Conservation (phyloP, 116 monocot species). For the Zostera marina region DNA sequence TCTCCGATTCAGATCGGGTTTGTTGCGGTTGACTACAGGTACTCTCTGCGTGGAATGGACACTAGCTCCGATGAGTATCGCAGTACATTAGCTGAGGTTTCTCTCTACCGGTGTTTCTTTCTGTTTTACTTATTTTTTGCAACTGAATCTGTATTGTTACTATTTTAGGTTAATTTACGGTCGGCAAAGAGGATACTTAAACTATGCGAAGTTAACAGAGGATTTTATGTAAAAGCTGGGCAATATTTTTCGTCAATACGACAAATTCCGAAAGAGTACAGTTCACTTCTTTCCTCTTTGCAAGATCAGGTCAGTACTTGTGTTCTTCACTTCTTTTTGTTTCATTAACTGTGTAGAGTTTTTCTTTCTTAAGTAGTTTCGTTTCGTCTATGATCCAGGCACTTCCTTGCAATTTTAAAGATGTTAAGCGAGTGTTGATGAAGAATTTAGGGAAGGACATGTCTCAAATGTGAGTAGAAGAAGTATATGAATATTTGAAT, state of each 20-base stretch:
- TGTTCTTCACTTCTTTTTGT: slow-evolving; percentile 5
- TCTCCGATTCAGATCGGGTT: slow-evolving; percentile 7
- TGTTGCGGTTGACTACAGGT: slow-evolving; percentile 13
- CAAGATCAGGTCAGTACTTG: slow-evolving; percentile 58
- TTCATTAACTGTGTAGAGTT: background rate
- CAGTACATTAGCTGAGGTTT: slow-evolving; percentile 7
- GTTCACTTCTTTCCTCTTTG: slow-evolving; percentile 64
- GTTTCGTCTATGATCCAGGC: slow-evolving; percentile 27
- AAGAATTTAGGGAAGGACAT: slow-evolving; percentile 55
- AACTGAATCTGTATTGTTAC: no score
- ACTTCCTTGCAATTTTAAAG: slow-evolving; percentile 42
- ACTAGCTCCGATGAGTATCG: background rate
- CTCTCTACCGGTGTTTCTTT: background rate
- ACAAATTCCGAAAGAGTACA: slow-evolving; percentile 87
- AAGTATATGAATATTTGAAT: background rate
- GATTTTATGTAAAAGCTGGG: slow-evolving; percentile 96
- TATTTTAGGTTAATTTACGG: slow-evolving; percentile 79
- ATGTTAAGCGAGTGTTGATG: slow-evolving; percentile 47
- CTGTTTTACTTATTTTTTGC: background rate
- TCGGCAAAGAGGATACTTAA: slow-evolving; percentile 69
- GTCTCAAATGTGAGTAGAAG: slow-evolving; percentile 46
- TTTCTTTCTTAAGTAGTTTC: background rate
- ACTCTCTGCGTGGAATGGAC: slow-evolving; percentile 13
- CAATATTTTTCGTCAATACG: slow-evolving; percentile 79
- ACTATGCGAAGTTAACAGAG: slow-evolving; percentile 79